These are phyloP conservation scores for Suaeda aralocaspica DNA, from an alignment of 148 eudicot genomes.

Conservation along the genomic window DNA sequence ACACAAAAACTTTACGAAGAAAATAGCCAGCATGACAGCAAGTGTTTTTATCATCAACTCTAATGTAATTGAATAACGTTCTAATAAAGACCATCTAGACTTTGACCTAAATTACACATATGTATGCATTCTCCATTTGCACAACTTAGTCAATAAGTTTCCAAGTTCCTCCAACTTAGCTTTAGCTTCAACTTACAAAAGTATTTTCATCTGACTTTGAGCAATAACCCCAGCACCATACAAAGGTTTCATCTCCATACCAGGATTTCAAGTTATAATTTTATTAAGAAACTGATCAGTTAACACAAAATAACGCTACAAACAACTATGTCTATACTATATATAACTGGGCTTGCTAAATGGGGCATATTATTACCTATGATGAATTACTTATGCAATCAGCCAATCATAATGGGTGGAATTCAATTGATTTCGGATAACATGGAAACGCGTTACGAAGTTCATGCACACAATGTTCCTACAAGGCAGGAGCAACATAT, in stretches of 20 bases:
- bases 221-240: neutral
- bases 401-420: no score
- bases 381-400: no score
- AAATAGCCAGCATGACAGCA: neutral
- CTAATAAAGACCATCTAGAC: neutral
- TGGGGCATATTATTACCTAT: no score
- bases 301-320: no score
- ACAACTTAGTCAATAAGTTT: neutral
- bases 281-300: no score
- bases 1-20: constrained; percentile 3
- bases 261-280: neutral
- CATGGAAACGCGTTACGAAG: neutral
- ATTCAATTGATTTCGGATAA: no score
- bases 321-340: no score
- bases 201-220: neutral
- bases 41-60: neutral
- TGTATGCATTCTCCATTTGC: neutral
- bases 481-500: neutral
- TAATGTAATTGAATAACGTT: neutral
- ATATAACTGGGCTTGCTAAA: no score
- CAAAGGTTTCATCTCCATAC: neutral
- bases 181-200: neutral
- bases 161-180: neutral
- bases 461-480: neutral
- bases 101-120: neutral